These are phyloP conservation scores for Begonia peltatifolia DNA, from an alignment of 306 rosid genomes.

Conservation along the genomic window DNA sequence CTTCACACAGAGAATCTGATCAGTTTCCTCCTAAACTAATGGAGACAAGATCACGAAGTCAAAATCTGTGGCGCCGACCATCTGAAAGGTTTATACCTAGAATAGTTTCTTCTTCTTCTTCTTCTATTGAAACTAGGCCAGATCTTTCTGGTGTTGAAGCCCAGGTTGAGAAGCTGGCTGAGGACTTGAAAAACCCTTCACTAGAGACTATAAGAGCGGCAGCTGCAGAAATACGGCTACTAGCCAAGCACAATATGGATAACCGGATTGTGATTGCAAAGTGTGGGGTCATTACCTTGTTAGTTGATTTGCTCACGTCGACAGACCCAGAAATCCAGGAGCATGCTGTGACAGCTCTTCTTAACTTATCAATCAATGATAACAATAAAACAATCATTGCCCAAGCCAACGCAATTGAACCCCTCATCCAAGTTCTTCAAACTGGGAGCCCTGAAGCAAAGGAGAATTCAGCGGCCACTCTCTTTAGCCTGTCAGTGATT, in stretches of 20 bases:
- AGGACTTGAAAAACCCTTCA: conserved; percentile 56
- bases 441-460: conserved; percentile 92
- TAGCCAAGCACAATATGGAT: conserved; percentile 92
- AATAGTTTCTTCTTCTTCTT: conserved; percentile 41
- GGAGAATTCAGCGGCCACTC: conserved; percentile 99
- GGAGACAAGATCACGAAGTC: conserved; percentile 59
- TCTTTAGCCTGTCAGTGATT: conserved; percentile 93
- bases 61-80: conserved; percentile 64
- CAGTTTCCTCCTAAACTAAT: conserved; percentile 30
- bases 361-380: conserved; percentile 88
- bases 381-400: conserved; percentile 88
- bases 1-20: conserved; percentile 37
- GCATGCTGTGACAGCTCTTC: conserved; percentile 95
- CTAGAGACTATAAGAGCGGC: conserved; percentile 68
- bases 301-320: conserved; percentile 68
- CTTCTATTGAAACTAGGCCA: conserved; percentile 44
- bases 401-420: conserved; percentile 77
- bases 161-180: conserved; percentile 68
- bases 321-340: conserved; percentile 61
- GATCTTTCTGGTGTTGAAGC: conserved; percentile 86
- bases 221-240: conserved; percentile 61
- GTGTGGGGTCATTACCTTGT: conserved; percentile 67
- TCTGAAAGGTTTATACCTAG: conserved; percentile 67
- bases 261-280: conserved; percentile 90
- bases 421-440: conserved; percentile 79